Conservation (phyloP, 2,329 filamentous ascomycete species). For the Paracoccidioides brasiliensis region DNA sequence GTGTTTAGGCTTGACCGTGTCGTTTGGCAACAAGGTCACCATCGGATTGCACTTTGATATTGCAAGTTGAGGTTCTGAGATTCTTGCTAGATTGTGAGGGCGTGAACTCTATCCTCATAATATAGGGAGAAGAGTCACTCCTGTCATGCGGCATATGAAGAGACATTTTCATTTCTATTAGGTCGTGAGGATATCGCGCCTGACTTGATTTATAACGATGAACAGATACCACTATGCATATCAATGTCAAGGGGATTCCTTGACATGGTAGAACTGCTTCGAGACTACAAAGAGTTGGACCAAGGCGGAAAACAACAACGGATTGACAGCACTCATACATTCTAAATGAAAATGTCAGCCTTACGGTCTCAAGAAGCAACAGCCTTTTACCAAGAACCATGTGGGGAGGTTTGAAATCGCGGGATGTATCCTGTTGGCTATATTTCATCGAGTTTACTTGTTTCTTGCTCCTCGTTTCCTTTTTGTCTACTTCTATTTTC, state of each 20-base stretch:
- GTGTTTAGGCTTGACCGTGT: too few species aligned
- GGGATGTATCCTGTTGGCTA: too few species aligned
- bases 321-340: neutral
- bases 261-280: neutral
- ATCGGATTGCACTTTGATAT: neutral
- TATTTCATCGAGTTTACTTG: too few species aligned
- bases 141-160: neutral
- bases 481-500: too few species aligned
- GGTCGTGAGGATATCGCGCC: neutral
- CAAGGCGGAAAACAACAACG: neutral
- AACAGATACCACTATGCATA: neutral
- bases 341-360: neutral
- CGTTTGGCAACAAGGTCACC: too few species aligned
- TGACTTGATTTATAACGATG: neutral
- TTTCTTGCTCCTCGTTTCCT: too few species aligned
- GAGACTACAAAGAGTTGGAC: neutral
- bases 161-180: neutral
- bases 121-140: neutral
- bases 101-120: neutral
- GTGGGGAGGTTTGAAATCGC: too few species aligned
- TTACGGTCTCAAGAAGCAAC: too few species aligned
- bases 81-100: neutral
- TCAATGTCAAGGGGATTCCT: neutral
- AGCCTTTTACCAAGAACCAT: too few species aligned
- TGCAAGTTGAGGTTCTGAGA: neutral